phyloP scores from a whole-genome alignment of 768 basidiomycete species.

The Mrakia frigida region DNA sequence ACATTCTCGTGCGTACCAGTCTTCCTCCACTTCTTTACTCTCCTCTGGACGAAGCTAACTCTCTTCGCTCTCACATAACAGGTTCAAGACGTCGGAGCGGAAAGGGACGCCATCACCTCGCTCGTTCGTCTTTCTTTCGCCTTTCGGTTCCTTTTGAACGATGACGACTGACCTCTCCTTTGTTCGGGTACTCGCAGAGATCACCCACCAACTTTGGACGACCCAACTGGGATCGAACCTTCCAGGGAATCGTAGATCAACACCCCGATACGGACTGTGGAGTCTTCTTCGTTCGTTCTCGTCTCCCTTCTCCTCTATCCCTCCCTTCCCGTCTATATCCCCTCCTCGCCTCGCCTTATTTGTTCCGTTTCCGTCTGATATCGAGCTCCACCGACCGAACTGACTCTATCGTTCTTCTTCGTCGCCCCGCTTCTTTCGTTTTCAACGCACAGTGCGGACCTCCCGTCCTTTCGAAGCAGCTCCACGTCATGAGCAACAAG shows the following conservation, averaged over 20 bases:
- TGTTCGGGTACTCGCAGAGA: conserved; percentile 42
- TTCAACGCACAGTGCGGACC: conserved; percentile 12
- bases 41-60: background rate
- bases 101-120: conserved; percentile 83
- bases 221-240: conserved; percentile 57
- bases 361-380: too few species aligned
- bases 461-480: conserved; percentile 36
- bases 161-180: background rate
- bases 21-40: background rate
- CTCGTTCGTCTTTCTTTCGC: conserved; percentile 42
- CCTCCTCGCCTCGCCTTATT: too few species aligned
- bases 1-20: conserved; percentile 66
- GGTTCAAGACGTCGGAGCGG: conserved; percentile 86
- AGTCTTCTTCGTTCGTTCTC: conserved; percentile 50
- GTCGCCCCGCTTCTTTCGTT: conserved; percentile 51
- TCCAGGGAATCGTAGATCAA: conserved; percentile 62
- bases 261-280: conserved; percentile 86
- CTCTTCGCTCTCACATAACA: conserved; percentile 35
- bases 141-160: background rate
- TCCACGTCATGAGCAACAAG: conserved; percentile 78
- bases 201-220: conserved; percentile 90
- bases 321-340: too few species aligned
- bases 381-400: too few species aligned
- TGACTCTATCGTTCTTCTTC: background rate
- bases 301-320: background rate